phyloP scores from a whole-genome alignment of 1,284 basidiomycete species.

The Microbotryum saponariae region DNA sequence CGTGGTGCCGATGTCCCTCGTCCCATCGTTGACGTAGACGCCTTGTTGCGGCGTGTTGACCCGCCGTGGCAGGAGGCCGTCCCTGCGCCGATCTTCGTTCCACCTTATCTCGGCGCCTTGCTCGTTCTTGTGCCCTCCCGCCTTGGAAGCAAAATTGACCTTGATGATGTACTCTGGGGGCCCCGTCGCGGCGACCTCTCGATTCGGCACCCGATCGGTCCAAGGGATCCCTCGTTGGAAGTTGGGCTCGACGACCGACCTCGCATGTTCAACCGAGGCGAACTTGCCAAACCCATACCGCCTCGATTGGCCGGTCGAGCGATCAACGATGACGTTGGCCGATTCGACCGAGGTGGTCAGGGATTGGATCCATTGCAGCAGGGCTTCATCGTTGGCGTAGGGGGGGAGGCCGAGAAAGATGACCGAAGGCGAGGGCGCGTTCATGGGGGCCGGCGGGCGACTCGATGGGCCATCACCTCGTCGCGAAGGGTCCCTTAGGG shows the following conservation, averaged over 20 bases:
- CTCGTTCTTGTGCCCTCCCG: slow-evolving; percentile 44
- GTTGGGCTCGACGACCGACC: slow-evolving; percentile 69
- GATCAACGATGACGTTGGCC: slow-evolving; percentile 86
- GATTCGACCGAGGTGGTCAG: slow-evolving; percentile 40
- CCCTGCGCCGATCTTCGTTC: slow-evolving; percentile 43
- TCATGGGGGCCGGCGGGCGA: neutral
- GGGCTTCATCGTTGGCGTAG: slow-evolving; percentile 14
- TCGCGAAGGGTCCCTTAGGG: no score
- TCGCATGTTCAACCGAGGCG: slow-evolving; percentile 65
- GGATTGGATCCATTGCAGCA: slow-evolving; percentile 32
- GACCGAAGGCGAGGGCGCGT: slow-evolving; percentile 30
- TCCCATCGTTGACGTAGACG: slow-evolving; percentile 66
- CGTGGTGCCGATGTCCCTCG: slow-evolving; percentile 79
- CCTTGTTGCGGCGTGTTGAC: slow-evolving; percentile 48
- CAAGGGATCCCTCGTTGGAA: slow-evolving; percentile 25
- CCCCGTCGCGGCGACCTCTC: slow-evolving; percentile 20
- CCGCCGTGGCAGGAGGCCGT: no score
- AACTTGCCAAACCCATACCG: slow-evolving; percentile 93
- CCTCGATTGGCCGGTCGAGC: slow-evolving; percentile 77
- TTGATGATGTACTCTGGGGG: slow-evolving; percentile 14
- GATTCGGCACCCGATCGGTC: slow-evolving; percentile 20
- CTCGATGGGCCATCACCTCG: no score
- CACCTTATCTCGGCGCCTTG: slow-evolving; percentile 48
- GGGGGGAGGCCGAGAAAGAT: slow-evolving; percentile 36
- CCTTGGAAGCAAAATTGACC: slow-evolving; percentile 45